Percentiles rank a stretch among this genome's conserved stretches.
phyloP scores from a whole-genome alignment of 78 protist genomes.

The Speleostelium caveatum region DNA sequence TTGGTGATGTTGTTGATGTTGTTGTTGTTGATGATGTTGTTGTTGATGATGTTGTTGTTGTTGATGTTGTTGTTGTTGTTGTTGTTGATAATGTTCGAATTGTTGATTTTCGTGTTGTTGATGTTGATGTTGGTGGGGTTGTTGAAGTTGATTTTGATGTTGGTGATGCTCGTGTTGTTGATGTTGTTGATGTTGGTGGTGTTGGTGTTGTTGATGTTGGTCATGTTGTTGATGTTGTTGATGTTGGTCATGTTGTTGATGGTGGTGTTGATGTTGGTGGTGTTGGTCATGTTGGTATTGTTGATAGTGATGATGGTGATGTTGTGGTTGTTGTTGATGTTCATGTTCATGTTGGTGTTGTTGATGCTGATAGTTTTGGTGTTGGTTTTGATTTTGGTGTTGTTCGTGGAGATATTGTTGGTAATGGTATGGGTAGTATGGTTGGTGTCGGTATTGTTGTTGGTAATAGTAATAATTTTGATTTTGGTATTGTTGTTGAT shows the following conservation, averaged over 20 bases:
- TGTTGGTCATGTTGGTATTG: not conserved
- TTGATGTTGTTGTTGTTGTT: not conserved
- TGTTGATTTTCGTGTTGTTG: not conserved
- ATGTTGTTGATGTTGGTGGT: not conserved
- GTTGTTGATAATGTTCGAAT: not conserved
- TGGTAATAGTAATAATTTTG: not conserved
- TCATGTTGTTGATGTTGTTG: conserved; percentile 6
- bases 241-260: not conserved
- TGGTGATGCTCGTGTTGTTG: not conserved
- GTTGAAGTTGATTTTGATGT: not conserved
- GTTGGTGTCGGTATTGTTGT: not conserved
- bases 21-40: not conserved
- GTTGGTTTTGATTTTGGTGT: not conserved
- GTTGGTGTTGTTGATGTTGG: not conserved
- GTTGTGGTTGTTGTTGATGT: not conserved
- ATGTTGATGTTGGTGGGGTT: not conserved
- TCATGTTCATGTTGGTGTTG: not conserved
- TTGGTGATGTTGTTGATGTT: not conserved
- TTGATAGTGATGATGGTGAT: not conserved
- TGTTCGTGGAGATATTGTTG: not conserved
- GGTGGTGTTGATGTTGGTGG: not conserved
- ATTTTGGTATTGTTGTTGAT: not conserved
- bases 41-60: not conserved
- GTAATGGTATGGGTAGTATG: not conserved
- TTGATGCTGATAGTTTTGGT: not conserved